Conservation (phyloP, 2,329 filamentous ascomycete genomes). For the Ophiocordyceps camponoti-saundersi region DNA sequence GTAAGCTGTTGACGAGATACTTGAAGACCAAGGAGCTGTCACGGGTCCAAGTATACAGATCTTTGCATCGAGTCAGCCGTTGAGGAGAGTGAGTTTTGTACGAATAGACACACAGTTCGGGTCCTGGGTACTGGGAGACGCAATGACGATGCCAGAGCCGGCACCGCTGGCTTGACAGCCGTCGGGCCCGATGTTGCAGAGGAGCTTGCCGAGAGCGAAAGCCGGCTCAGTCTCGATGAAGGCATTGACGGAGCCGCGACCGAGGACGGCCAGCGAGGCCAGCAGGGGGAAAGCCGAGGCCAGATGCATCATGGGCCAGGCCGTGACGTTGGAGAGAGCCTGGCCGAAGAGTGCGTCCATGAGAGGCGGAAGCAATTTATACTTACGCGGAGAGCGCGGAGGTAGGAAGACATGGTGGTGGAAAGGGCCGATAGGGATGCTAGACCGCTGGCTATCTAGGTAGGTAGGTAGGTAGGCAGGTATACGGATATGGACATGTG, state of each 20-base stretch:
- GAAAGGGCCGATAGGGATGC: neutral
- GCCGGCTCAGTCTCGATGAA: conserved; percentile 35
- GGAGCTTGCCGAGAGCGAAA: conserved; percentile 31
- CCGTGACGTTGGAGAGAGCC: conserved; percentile 10
- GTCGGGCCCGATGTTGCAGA: conserved; percentile 41
- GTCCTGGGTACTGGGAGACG: conserved; percentile 33
- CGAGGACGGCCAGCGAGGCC: conserved; percentile 32
- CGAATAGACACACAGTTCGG: conserved; percentile 35
- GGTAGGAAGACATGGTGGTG: neutral
- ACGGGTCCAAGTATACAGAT: conserved; percentile 66
- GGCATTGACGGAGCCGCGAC: conserved; percentile 30
- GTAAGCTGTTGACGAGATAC: conserved; percentile 48
- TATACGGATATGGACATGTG: too few species aligned
- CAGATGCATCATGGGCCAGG: conserved; percentile 29
- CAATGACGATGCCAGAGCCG: conserved; percentile 34
- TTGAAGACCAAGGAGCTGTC: conserved; percentile 59
- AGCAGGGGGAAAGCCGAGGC: conserved; percentile 31
- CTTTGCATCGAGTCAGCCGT: conserved; percentile 19
- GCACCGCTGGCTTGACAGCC: conserved; percentile 33
- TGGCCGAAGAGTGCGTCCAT: conserved; percentile 10
- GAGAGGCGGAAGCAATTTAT: neutral
- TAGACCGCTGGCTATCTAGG: too few species aligned
- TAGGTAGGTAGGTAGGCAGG: too few species aligned
- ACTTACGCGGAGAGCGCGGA: neutral
- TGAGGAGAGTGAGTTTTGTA: neutral